Percentiles rank a stretch among this genome's conserved stretches.
Conservation (phyloP, 352 stramenopile genomes). For the Phytophthora multivora region DNA sequence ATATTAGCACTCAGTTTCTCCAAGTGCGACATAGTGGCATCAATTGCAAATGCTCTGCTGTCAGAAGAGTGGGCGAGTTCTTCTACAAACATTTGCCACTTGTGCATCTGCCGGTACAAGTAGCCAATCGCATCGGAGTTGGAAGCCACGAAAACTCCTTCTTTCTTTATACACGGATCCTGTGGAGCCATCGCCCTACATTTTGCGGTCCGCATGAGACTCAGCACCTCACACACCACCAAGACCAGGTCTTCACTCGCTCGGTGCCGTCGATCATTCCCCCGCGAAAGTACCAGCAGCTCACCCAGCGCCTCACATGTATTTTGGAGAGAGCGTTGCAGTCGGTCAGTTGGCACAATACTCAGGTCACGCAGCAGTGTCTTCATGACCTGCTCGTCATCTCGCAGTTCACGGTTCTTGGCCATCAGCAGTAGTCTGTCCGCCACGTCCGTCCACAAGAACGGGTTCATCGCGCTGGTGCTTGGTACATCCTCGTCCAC, state of each 20-base stretch:
- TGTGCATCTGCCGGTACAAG: conserved; percentile 17
- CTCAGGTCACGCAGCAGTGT: conserved; percentile 13
- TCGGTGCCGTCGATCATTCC: conserved; percentile 1
- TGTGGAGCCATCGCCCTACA: not conserved
- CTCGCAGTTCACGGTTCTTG: conserved; percentile 19
- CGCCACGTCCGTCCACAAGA: conserved; percentile 19
- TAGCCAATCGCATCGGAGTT: not conserved
- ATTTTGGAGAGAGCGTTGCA: not conserved
- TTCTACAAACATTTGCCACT: conserved; percentile 12
- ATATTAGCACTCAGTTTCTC: conserved; percentile 2
- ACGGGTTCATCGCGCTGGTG: not conserved
- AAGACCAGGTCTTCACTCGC: conserved; percentile 16
- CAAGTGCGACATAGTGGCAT: conserved; percentile 11
- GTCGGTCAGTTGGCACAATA: not conserved
- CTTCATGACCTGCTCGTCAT: not conserved
- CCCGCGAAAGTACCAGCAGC: conserved; percentile 10
- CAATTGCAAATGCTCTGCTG: conserved; percentile 1
- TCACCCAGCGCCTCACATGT: conserved; percentile 14
- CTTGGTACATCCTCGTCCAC: conserved; percentile 6
- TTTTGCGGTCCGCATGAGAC: conserved; percentile 9
- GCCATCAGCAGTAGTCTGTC: conserved; percentile 21
- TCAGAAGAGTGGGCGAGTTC: not conserved
- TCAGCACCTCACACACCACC: conserved; percentile 33
- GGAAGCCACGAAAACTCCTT: not conserved
- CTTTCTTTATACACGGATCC: conserved; percentile 1